phyloP scores from a whole-genome alignment of 73 alveolate species.

The Blepharisma japonicum region DNA sequence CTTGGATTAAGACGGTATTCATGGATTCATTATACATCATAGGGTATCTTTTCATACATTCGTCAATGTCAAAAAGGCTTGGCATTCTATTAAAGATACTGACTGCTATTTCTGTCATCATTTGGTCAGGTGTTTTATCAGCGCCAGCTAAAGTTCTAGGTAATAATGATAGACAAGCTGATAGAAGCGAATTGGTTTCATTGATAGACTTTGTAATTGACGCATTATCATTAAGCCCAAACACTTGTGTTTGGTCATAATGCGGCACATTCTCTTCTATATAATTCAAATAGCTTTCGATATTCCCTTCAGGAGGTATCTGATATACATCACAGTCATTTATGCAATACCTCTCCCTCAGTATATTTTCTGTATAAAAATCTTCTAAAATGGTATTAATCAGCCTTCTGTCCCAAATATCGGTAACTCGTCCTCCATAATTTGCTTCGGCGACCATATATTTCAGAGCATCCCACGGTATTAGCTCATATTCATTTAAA shows the following conservation, averaged over 20 bases:
- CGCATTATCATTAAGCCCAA: slow-evolving; percentile 99
- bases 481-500: slow-evolving; percentile 57
- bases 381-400: slow-evolving; percentile 81
- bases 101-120: slow-evolving; percentile 81
- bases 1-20: slow-evolving; percentile 97
- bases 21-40: slow-evolving; percentile 88
- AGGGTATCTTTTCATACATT: slow-evolving; percentile 92
- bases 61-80: slow-evolving; percentile 84
- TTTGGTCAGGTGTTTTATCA: slow-evolving; percentile 93
- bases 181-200: slow-evolving; percentile 82
- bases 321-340: slow-evolving; percentile 66
- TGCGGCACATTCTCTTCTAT: slow-evolving; percentile 79
- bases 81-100: slow-evolving; percentile 90
- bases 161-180: slow-evolving; percentile 84
- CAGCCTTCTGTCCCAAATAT: slow-evolving; percentile 96
- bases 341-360: slow-evolving; percentile 87
- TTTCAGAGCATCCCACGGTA: slow-evolving; percentile 98
- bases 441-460: slow-evolving; percentile 99
- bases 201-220: slow-evolving; percentile 98
- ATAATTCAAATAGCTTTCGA: slow-evolving; percentile 77
- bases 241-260: slow-evolving; percentile 95
- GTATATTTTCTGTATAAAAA: slow-evolving; percentile 91
- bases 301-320: slow-evolving; percentile 85
- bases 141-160: slow-evolving; percentile 94
- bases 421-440: slow-evolving; percentile 99